Conservation (phyloP, 345 rosid species). For the Aquilaria sinensis region DNA sequence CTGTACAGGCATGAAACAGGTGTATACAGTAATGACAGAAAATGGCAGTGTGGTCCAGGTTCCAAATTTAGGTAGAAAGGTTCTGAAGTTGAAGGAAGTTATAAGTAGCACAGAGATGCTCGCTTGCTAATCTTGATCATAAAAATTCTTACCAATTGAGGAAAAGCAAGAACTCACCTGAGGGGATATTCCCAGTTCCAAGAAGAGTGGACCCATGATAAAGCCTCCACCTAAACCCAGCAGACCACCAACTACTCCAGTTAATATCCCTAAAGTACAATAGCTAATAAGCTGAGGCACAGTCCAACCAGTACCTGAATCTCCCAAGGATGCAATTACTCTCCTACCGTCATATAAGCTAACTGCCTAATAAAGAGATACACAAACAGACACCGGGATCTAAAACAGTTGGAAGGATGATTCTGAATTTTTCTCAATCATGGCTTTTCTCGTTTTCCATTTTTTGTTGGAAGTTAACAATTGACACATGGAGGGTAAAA, state of each 20-base stretch:
- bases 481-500: too few species aligned
- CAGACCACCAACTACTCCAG: slow-evolving; percentile 73
- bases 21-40: too few species aligned
- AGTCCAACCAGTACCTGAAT: slow-evolving; percentile 24
- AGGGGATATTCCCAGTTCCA: slow-evolving; percentile 72
- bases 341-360: slow-evolving; percentile 60
- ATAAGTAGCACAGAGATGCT: too few species aligned
- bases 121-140: too few species aligned
- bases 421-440: background rate
- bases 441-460: too few species aligned
- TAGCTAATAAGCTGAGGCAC: slow-evolving; percentile 47
- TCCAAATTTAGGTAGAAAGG: too few species aligned
- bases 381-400: slow-evolving; percentile 70
- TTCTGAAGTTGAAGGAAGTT: too few species aligned
- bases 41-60: too few species aligned
- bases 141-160: background rate
- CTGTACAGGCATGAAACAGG: too few species aligned
- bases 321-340: slow-evolving; percentile 59
- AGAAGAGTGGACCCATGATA: slow-evolving; percentile 73
- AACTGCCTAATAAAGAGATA: slow-evolving; percentile 55
- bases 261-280: slow-evolving; percentile 51
- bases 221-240: slow-evolving; percentile 85
- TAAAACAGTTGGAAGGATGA: slow-evolving; percentile 10
- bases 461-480: too few species aligned
- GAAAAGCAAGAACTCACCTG: slow-evolving; percentile 31